These are phyloP conservation scores for Juglanconis juglandina DNA, from an alignment of 2,329 filamentous ascomycete genomes.

Conservation along the genomic window DNA sequence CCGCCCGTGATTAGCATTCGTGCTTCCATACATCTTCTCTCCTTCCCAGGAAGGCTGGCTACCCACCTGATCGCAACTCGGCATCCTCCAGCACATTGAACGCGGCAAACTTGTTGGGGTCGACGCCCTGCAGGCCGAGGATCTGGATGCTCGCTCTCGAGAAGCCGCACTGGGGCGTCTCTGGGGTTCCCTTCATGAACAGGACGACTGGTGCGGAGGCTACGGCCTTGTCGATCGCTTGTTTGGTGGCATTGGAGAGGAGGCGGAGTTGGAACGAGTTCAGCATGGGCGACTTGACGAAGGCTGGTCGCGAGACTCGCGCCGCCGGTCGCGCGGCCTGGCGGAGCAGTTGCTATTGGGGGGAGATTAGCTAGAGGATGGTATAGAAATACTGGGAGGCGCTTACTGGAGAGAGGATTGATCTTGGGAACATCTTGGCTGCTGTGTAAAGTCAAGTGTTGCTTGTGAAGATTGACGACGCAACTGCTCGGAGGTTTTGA, in stretches of 20 bases:
- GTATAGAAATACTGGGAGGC: not conserved
- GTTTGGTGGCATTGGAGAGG: conserved; percentile 74
- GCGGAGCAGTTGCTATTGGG: conserved; percentile 15
- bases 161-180: conserved; percentile 81
- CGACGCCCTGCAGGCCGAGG: conserved; percentile 87
- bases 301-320: conserved; percentile 8
- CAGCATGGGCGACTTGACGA: conserved; percentile 16
- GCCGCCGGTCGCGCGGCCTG: conserved; percentile 9
- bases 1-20: not conserved
- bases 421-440: conserved; percentile 17
- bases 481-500: conserved; percentile 1
- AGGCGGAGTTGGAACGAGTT: conserved; percentile 44
- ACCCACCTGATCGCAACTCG: conserved; percentile 74
- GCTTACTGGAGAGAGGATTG: conserved; percentile 16
- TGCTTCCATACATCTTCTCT: not conserved
- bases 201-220: conserved; percentile 85
- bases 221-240: conserved; percentile 88
- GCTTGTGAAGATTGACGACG: not conserved
- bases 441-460: not conserved
- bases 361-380: not conserved
- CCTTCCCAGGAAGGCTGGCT: not conserved
- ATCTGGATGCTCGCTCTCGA: conserved; percentile 94
- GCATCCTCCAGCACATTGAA: conserved; percentile 95
- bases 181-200: conserved; percentile 89
- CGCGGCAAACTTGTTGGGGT: conserved; percentile 93